phyloP scores from a whole-genome alignment of 2,329 filamentous ascomycete species.

The Scytalidium sp. region DNA sequence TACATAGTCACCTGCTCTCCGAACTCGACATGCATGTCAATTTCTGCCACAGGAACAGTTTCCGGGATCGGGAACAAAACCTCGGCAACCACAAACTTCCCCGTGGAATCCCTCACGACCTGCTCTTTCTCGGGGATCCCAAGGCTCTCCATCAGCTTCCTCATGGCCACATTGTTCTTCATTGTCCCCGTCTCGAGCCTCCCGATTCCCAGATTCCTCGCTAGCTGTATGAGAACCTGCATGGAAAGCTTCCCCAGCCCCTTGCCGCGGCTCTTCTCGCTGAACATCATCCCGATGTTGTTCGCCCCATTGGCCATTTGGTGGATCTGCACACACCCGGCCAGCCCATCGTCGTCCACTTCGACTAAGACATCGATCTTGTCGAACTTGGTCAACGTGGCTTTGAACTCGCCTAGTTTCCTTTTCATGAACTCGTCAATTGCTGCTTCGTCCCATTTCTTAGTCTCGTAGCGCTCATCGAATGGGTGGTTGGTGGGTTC shows the following conservation, averaged over 20 bases:
- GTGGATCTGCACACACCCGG: slow-evolving; percentile 1
- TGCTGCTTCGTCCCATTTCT: slow-evolving; percentile 8
- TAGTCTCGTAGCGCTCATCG: not conserved
- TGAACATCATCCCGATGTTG: slow-evolving; percentile 13
- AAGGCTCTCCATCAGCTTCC: slow-evolving; percentile 11
- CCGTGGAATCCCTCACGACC: slow-evolving; percentile 12
- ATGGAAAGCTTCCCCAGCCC: slow-evolving; percentile 12
- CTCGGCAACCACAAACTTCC: slow-evolving; percentile 12
- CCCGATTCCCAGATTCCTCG: slow-evolving; percentile 9
- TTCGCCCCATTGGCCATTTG: not conserved
- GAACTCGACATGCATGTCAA: slow-evolving; percentile 9
- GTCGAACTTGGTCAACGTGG: not conserved
- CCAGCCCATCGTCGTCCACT: not conserved
- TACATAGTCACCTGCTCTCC: slow-evolving; percentile 27
- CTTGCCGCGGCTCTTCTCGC: slow-evolving; percentile 8
- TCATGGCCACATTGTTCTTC: slow-evolving; percentile 15
- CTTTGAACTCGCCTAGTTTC: slow-evolving; percentile 7
- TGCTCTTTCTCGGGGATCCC: slow-evolving; percentile 11
- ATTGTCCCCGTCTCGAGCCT: slow-evolving; percentile 10
- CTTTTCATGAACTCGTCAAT: slow-evolving; percentile 6
- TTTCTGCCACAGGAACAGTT: not conserved
- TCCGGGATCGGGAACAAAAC: slow-evolving; percentile 4
- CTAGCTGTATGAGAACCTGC: slow-evolving; percentile 11
- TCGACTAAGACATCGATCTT: slow-evolving; percentile 2
- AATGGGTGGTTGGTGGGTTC: slow-evolving; percentile 5